Base-by-base conservation (phyloP, 164 flowering plant genomes). In the Vitis rupestris region DNA sequence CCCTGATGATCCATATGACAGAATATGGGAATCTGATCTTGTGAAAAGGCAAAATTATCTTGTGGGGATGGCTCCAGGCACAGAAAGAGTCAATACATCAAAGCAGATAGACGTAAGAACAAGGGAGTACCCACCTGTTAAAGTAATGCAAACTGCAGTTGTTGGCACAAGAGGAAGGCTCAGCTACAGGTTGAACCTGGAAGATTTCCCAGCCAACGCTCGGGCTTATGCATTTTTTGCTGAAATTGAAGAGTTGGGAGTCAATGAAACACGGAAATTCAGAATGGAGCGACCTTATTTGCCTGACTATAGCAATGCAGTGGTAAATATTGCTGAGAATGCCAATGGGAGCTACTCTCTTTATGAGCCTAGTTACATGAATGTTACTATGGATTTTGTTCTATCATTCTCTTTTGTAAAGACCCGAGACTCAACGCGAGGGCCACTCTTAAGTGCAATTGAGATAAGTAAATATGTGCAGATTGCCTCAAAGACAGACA, bases 61-160 rank as follows among this genome's bases (percentile, higher is more conserved):
- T 3, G 99, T 95, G 0, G 99, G 87, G 19, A 84, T 81, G 56
- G 98, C 98, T 12, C 76, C 98, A 50, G 99, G 99, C 9, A 95
- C 98, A 50, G 78, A 82, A 67, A 90, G 97, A 76, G 82, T 91
- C 70, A 85, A 68, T 54, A 91, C 99, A 59, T 72, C 82, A 53
- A 81, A 77, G 80, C 57, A 73, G 61, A 79, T 95, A 64, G 76
- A 86, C 16, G 77, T 79, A 52, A 81, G 76, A 59, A 85, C 87
- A 7, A 80, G 90, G 75, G 99, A 95, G 70, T 86, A 83, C 68
- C 99, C 99, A 50, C 99, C 99, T n/a, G 81, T 82, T 9, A 92
- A 91, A 82, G 98, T 92, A 51, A 95, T 95, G 99, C 99, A 92
- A 76, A 92, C 96, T 52, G 99, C 94, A 37, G 99, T 92, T 47